A percentile compares a stretch with the other conserved stretches of the same genome.
Conservation (phyloP, 768 basidiomycete species). For the Lactarius sp. region DNA sequence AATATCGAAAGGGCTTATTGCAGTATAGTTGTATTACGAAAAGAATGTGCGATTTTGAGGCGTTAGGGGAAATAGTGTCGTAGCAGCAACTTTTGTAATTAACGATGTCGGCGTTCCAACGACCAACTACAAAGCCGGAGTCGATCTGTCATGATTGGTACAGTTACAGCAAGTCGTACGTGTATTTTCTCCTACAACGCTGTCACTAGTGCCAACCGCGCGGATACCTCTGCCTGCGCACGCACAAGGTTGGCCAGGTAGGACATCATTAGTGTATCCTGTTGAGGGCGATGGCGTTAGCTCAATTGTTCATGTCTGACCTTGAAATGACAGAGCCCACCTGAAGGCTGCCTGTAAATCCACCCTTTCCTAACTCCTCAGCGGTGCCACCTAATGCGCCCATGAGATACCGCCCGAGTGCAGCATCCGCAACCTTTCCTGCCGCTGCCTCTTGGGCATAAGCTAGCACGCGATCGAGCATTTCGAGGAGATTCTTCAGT, state of each 20-base stretch:
- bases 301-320: slow-evolving; percentile 21
- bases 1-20: slow-evolving; percentile 61
- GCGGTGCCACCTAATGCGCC: slow-evolving; percentile 73
- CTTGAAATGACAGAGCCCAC: slow-evolving; percentile 33
- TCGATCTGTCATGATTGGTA: neutral
- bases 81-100: neutral
- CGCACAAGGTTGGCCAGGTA: slow-evolving; percentile 92
- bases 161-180: slow-evolving; percentile 14
- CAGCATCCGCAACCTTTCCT: slow-evolving; percentile 72
- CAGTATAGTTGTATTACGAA: slow-evolving; percentile 33
- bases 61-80: neutral
- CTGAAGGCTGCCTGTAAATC: slow-evolving; percentile 75
- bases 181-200: slow-evolving; percentile 35
- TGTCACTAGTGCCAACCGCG: slow-evolving; percentile 73
- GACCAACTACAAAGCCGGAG: neutral
- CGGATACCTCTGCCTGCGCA: slow-evolving; percentile 88
- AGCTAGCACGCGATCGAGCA: slow-evolving; percentile 79
- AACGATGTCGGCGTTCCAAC: neutral
- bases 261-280: slow-evolving; percentile 93
- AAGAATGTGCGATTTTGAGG: too few relatives aligned
- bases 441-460: slow-evolving; percentile 82
- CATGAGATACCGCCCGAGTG: slow-evolving; percentile 88
- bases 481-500: slow-evolving; percentile 59
- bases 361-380: slow-evolving; percentile 64
- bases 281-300: slow-evolving; percentile 19